phyloP scores from a whole-genome alignment of 805 yeast species.

The Suhomyces faveliae region DNA sequence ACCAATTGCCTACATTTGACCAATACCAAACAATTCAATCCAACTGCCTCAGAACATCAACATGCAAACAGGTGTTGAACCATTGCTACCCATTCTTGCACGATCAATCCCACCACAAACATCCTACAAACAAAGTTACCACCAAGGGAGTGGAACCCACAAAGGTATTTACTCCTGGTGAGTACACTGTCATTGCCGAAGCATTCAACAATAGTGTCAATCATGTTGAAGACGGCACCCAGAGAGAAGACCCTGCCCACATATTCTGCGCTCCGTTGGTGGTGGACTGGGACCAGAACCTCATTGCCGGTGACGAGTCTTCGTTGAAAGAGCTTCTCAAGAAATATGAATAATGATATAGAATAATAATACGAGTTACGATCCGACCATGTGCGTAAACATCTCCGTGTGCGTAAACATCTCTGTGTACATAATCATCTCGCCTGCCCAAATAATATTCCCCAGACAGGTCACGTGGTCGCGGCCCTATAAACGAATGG shows the following conservation, averaged over 20 bases:
- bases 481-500: too few relatives aligned
- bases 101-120: conserved; percentile 19
- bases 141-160: conserved; percentile 20
- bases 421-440: background rate
- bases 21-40: conserved; percentile 32
- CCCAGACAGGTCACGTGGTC: background rate
- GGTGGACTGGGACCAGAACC: conserved; percentile 47
- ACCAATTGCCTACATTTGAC: conserved; percentile 43
- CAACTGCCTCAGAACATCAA: conserved; percentile 25
- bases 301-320: conserved; percentile 37
- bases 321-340: conserved; percentile 29
- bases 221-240: conserved; percentile 20
- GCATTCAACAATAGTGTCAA: conserved; percentile 25
- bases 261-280: conserved; percentile 42
- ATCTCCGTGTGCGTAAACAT: background rate
- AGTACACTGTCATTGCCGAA: conserved; percentile 38
- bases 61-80: conserved; percentile 25
- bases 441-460: background rate
- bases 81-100: conserved; percentile 38
- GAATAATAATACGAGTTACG: background rate
- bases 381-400: too few relatives aligned
- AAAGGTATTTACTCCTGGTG: conserved; percentile 36
- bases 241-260: conserved; percentile 24
- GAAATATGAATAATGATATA: conserved; percentile 21
- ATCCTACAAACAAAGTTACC: conserved; percentile 18